phyloP scores from a whole-genome alignment of 306 rosid genomes.

The Senna siamea region DNA sequence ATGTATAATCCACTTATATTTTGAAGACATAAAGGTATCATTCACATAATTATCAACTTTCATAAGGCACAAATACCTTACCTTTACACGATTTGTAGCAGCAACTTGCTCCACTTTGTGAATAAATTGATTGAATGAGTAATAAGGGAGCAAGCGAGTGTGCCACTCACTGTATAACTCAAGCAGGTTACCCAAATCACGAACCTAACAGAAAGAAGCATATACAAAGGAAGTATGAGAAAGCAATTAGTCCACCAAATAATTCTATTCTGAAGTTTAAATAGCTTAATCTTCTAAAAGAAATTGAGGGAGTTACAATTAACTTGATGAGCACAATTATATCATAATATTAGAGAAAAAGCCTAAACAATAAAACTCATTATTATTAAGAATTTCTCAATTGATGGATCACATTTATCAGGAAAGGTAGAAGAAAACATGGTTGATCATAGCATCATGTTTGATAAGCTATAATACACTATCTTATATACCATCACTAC shows the following conservation, averaged over 20 bases:
- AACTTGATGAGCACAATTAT: neutral
- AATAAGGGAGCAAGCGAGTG: constrained; percentile 82
- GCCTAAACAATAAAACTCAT: neutral
- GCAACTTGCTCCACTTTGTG: constrained; percentile 87
- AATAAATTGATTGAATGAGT: constrained; percentile 74
- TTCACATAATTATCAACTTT: neutral
- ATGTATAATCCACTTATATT: neutral
- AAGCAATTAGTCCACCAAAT: no score
- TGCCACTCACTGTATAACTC: constrained; percentile 83
- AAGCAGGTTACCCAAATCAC: constrained; percentile 80
- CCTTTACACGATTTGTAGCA: constrained; percentile 82
- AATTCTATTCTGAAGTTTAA: no score
- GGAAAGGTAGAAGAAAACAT: neutral
- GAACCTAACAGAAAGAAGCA: constrained; percentile 50
- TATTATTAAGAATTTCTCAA: neutral
- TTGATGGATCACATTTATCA: neutral
- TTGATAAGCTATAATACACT: neutral
- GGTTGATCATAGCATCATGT: neutral
- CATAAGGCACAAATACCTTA: neutral
- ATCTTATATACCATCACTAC: neutral
- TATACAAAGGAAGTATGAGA: neutral
- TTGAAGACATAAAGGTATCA: constrained; percentile 2
- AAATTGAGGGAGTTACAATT: neutral
- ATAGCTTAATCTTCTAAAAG: neutral
- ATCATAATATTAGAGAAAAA: neutral